These are phyloP conservation scores for Hyaloperonospora brassicae DNA, from an alignment of 352 stramenopile species.

Conservation along the genomic window DNA sequence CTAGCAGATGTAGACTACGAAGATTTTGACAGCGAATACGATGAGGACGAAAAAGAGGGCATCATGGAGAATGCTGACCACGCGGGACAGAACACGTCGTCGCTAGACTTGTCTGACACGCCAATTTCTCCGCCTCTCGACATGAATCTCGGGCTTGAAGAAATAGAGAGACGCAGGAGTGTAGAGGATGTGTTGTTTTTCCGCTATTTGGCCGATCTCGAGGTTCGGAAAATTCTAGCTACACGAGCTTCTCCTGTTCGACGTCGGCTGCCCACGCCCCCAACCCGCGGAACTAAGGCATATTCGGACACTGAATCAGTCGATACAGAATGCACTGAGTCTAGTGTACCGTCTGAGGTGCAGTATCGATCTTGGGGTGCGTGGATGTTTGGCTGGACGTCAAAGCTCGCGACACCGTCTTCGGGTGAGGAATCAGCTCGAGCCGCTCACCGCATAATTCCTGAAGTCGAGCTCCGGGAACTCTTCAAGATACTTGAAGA, in stretches of 20 bases:
- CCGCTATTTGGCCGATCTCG: conserved; percentile 64
- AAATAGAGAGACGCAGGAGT: conserved; percentile 62
- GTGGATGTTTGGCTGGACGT: conserved; percentile 85
- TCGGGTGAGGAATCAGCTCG: conserved; percentile 24
- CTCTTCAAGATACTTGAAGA: conserved; percentile 86
- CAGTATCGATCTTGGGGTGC: conserved; percentile 73
- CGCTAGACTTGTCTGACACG: conserved; percentile 9
- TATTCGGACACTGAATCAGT: conserved; percentile 76
- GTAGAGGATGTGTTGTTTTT: conserved; percentile 85
- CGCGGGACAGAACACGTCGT: background rate
- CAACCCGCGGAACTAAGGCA: conserved; percentile 35
- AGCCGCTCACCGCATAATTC: conserved; percentile 40
- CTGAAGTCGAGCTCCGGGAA: conserved; percentile 75
- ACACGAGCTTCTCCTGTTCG: conserved; percentile 13
- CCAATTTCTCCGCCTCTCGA: conserved; percentile 18
- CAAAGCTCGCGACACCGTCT: conserved; percentile 40
- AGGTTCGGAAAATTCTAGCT: conserved; percentile 32
- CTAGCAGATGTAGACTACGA: conserved; percentile 30
- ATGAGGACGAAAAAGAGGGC: conserved; percentile 31
- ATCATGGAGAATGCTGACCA: conserved; percentile 15
- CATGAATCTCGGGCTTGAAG: conserved; percentile 40
- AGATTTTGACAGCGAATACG: conserved; percentile 52
- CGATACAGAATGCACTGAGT: conserved; percentile 68
- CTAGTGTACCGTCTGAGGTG: conserved; percentile 59
- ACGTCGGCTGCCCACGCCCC: conserved; percentile 25